Conservation (phyloP, 2,329 filamentous ascomycete genomes). For the Huntiella abstrusa region DNA sequence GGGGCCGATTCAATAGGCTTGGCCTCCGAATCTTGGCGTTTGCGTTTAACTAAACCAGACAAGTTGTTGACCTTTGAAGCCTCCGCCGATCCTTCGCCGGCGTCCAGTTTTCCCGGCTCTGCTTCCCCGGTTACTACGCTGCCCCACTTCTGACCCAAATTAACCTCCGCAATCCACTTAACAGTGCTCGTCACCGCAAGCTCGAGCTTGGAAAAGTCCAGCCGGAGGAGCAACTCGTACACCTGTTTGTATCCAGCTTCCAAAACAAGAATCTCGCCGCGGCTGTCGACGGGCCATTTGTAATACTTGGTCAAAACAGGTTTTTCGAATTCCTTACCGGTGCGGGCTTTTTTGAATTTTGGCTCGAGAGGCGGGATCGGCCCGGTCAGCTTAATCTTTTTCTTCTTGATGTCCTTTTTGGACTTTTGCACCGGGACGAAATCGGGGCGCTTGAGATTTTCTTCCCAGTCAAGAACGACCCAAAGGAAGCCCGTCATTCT, state of each 20-base stretch:
- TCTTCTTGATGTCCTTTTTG: conserved; percentile 20
- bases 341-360: conserved; percentile 39
- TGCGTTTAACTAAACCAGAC: conserved; percentile 29
- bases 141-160: conserved; percentile 15
- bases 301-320: conserved; percentile 42
- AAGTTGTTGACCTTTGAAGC: conserved; percentile 25
- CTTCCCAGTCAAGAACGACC: conserved; percentile 52
- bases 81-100: neutral
- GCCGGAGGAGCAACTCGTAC: conserved; percentile 48
- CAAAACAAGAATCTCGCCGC: conserved; percentile 44
- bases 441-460: conserved; percentile 15
- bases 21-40: conserved; percentile 14
- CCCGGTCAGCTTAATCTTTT: conserved; percentile 33
- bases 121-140: conserved; percentile 3
- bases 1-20: conserved; percentile 11
- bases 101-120: neutral
- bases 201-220: conserved; percentile 51
- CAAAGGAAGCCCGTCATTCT: conserved; percentile 87
- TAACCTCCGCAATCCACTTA: conserved; percentile 53
- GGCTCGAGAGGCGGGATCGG: conserved; percentile 45
- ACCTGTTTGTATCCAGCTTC: conserved; percentile 48
- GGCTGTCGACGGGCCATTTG: conserved; percentile 40
- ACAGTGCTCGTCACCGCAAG: conserved; percentile 45
- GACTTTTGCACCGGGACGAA: conserved; percentile 9
- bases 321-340: conserved; percentile 27